Evolutionary conservation across 805 yeast species (phyloP).

Genomic region (Lipomyces kockii): DNA sequence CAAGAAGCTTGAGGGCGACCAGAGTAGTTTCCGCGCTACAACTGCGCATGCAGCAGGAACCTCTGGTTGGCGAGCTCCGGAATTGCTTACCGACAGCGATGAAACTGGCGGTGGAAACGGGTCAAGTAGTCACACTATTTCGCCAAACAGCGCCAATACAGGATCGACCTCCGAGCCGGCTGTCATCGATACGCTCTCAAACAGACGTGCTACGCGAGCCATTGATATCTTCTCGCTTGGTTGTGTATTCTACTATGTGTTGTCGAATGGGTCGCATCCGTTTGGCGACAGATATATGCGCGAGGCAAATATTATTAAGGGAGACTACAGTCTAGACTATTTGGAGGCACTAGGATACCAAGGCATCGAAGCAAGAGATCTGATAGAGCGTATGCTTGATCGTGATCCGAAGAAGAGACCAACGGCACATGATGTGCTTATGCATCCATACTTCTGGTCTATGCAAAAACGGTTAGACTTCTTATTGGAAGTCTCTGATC

Average conservation of each 20-base stretch:
- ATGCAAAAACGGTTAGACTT: conserved; percentile 76
- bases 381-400: conserved; percentile 73
- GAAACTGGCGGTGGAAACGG: conserved; percentile 9
- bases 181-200: conserved; percentile 49
- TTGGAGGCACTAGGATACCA: conserved; percentile 50
- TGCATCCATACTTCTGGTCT: conserved; percentile 91
- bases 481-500: conserved; percentile 82
- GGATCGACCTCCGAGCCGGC: conserved; percentile 45
- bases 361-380: conserved; percentile 70
- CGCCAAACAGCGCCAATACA: neutral
- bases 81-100: conserved; percentile 56
- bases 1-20: conserved; percentile 87
- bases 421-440: conserved; percentile 64
- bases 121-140: conserved; percentile 13
- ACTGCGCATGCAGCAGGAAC: conserved; percentile 95
- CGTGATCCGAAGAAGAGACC: conserved; percentile 73
- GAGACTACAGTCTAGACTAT: conserved; percentile 57
- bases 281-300: conserved; percentile 90
- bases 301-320: conserved; percentile 84
- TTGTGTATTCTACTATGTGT: conserved; percentile 86
- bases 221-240: conserved; percentile 95
- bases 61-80: conserved; percentile 99
- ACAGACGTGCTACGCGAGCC: conserved; percentile 76
- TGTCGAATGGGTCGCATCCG: conserved; percentile 87
- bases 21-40: conserved; percentile 90